phyloP scores from a whole-genome alignment of 331 rosid genomes.

The Prunus yedoensis region DNA sequence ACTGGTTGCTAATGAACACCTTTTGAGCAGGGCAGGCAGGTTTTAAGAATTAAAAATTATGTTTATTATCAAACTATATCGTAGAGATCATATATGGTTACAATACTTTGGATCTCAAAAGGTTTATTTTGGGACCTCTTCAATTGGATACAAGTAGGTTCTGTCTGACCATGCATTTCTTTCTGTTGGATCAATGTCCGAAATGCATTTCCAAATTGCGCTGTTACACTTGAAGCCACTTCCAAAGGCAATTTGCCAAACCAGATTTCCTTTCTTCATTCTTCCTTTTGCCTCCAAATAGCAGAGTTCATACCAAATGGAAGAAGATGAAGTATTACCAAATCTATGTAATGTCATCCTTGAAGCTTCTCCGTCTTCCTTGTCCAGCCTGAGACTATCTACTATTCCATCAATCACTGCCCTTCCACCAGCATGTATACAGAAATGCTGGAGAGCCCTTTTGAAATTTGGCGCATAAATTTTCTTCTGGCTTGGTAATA shows the following conservation, averaged over 20 bases:
- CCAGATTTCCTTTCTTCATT: conserved; percentile 57
- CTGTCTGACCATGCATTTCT: conserved; percentile 61
- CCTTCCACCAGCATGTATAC: conserved; percentile 83
- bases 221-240: conserved; percentile 16
- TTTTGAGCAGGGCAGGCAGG: no score
- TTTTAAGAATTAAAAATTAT: no score
- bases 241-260: conserved; percentile 76
- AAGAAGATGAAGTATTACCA: conserved; percentile 82
- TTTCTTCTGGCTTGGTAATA: conserved; percentile 21
- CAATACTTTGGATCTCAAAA: conserved; percentile 10
- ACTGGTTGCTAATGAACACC: no score
- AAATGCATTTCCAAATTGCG: conserved; percentile 36
- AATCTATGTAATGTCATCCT: conserved; percentile 73
- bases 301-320: conserved; percentile 71
- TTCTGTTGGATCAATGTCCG: conserved; percentile 14
- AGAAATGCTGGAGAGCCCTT: conserved; percentile 67
- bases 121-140: conserved; percentile 25
- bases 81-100: not conserved
- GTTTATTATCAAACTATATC: no score
- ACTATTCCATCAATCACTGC: conserved; percentile 60
- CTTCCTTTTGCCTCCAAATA: conserved; percentile 77
- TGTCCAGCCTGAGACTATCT: conserved; percentile 48
- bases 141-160: conserved; percentile 56
- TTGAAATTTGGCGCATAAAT: conserved; percentile 52
- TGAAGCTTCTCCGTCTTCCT: conserved; percentile 69